These are phyloP conservation scores for Potentilla sterilis DNA, from an alignment of 306 rosid species.

Conservation along the genomic window DNA sequence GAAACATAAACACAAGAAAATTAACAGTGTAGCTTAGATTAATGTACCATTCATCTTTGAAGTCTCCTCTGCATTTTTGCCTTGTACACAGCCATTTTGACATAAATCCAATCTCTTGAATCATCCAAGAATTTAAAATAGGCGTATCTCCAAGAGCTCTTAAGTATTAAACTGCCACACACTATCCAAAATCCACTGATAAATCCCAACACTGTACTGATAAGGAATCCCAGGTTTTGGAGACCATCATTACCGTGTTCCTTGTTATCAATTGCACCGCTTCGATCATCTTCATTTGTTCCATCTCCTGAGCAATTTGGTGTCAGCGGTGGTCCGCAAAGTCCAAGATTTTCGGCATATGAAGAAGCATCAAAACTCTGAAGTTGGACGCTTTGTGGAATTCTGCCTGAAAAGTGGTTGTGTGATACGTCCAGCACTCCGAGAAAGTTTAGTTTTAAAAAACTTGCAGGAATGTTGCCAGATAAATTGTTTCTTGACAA, in stretches of 20 bases:
- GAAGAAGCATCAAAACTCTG: background rate
- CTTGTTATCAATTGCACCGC: background rate
- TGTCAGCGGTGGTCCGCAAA: background rate
- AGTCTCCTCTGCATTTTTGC: background rate
- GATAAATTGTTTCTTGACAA: background rate
- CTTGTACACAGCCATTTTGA: background rate
- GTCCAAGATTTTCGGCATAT: background rate
- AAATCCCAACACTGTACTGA: background rate
- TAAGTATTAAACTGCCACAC: background rate
- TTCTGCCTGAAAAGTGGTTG: background rate
- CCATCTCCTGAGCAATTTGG: background rate
- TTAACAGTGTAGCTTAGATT: too few species aligned
- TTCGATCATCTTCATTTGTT: too few species aligned
- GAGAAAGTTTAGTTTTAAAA: background rate
- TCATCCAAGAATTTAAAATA: background rate
- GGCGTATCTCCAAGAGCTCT: constrained; percentile 9
- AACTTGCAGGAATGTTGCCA: background rate
- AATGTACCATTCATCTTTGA: background rate
- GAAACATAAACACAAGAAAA: too few species aligned
- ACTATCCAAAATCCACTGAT: constrained; percentile 16
- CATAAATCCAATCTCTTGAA: background rate
- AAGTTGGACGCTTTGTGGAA: background rate
- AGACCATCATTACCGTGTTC: background rate
- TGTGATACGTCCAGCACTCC: background rate
- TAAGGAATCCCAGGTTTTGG: background rate